Conservation (phyloP, 768 basidiomycete genomes). For the Roridomyces roridus region DNA sequence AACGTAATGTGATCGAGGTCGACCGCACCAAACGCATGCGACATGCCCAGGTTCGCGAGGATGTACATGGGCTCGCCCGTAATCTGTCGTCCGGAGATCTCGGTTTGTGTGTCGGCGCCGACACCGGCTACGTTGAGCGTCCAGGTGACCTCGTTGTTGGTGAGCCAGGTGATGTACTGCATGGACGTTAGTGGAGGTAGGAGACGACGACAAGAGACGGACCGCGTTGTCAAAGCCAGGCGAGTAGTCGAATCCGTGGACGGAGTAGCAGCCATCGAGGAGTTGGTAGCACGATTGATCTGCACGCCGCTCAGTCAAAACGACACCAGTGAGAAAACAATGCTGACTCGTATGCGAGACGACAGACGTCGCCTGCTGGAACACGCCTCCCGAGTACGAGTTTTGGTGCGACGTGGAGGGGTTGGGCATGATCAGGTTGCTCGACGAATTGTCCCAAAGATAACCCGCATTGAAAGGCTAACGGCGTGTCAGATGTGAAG, state of each 20-base stretch:
- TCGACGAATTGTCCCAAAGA: conserved; percentile 41
- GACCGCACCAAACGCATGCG: conserved; percentile 69
- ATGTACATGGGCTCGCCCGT: conserved; percentile 82
- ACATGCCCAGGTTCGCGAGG: conserved; percentile 76
- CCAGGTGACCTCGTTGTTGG: conserved; percentile 58
- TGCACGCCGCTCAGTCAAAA: neutral
- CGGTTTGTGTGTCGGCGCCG: conserved; percentile 53
- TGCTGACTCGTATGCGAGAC: conserved; percentile 36
- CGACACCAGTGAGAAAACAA: conserved; percentile 17
- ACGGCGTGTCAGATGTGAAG: neutral
- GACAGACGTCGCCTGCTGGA: conserved; percentile 47
- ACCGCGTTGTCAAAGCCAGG: conserved; percentile 49
- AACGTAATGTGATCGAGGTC: conserved; percentile 61
- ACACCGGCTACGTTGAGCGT: conserved; percentile 58
- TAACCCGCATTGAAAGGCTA: conserved; percentile 56
- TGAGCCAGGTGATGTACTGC: conserved; percentile 76
- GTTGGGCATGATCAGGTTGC: conserved; percentile 43
- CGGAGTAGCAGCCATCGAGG: conserved; percentile 46
- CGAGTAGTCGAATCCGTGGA: conserved; percentile 63
- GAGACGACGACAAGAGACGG: conserved; percentile 39
- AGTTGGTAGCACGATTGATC: conserved; percentile 56
- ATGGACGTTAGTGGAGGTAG: conserved; percentile 20
- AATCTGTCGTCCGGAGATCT: conserved; percentile 63
- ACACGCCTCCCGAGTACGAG: conserved; percentile 50
- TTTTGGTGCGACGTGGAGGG: conserved; percentile 43